Conservation (phyloP, 140 eudicot genomes). For the Anethum foeniculum region DNA sequence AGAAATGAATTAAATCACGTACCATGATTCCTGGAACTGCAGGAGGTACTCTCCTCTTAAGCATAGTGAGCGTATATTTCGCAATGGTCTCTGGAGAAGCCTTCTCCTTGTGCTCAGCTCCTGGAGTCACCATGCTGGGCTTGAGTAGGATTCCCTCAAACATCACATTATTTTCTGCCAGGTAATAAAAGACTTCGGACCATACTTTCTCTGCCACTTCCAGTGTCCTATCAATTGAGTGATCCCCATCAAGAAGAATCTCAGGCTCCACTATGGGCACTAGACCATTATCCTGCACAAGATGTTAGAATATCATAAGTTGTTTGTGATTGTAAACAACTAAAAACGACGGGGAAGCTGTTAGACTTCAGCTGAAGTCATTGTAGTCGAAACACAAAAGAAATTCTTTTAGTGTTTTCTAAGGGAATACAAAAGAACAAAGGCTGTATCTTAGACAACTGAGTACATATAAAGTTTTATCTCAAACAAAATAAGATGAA, state of each 20-base stretch:
- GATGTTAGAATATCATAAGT: not conserved
- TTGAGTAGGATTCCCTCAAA: constrained; percentile 91
- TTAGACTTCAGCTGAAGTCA: not conserved
- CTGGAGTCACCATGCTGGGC: constrained; percentile 98
- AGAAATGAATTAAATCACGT: constrained; percentile 6
- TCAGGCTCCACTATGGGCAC: constrained; percentile 98
- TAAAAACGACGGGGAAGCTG: not conserved
- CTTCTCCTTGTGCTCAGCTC: constrained; percentile 92
- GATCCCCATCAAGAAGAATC: constrained; percentile 97
- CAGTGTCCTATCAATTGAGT: constrained; percentile 76
- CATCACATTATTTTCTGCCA: constrained; percentile 78
- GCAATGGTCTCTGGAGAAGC: constrained; percentile 92
- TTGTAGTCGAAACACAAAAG: not conserved
- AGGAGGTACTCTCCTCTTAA: constrained; percentile 93
- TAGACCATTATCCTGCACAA: constrained; percentile 72
- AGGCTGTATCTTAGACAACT: not conserved
- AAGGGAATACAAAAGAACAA: not conserved
- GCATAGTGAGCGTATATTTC: constrained; percentile 83
- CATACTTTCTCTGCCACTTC: constrained; percentile 90
- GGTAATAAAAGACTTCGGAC: constrained; percentile 88
- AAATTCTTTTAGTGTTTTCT: not conserved
- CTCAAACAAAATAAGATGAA: not conserved
- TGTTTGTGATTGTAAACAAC: not conserved
- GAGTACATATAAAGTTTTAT: not conserved
- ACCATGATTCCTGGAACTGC: constrained; percentile 98